Evolutionary conservation across 1,284 basidiomycete genomes (phyloP).

Genomic region (Schizophyllum amplum): DNA sequence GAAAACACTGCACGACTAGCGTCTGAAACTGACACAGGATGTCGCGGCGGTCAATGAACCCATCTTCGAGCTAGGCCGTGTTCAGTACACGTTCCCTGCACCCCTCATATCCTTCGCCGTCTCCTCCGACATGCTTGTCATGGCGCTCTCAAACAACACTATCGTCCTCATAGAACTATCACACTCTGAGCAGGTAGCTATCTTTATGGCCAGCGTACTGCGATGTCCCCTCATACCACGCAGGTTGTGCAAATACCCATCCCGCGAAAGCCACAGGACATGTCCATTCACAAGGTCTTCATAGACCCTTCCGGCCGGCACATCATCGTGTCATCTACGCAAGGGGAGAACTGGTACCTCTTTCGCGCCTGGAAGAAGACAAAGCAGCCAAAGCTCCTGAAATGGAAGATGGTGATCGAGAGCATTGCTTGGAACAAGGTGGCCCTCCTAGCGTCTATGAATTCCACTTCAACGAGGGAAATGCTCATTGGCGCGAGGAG

Average conservation of each 20-base stretch:
- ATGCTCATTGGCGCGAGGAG: slow-evolving; percentile 85
- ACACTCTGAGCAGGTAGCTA: slow-evolving; percentile 43
- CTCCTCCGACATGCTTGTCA: slow-evolving; percentile 79
- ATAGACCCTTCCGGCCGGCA: slow-evolving; percentile 91
- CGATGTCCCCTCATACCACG: background rate
- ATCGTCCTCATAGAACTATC: slow-evolving; percentile 82
- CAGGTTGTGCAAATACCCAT: slow-evolving; percentile 75
- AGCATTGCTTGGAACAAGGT: slow-evolving; percentile 91
- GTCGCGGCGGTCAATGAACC: slow-evolving; percentile 37
- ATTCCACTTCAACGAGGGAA: slow-evolving; percentile 72
- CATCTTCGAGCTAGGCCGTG: slow-evolving; percentile 78
- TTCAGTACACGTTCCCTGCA: slow-evolving; percentile 84
- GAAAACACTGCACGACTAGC: background rate
- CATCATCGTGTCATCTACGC: slow-evolving; percentile 75
- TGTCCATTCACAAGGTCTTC: slow-evolving; percentile 73
- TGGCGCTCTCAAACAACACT: slow-evolving; percentile 72
- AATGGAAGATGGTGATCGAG: slow-evolving; percentile 84
- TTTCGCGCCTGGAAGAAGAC: slow-evolving; percentile 78
- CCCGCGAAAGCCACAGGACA: slow-evolving; percentile 60
- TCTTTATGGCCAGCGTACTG: background rate
- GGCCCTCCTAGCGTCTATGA: slow-evolving; percentile 54
- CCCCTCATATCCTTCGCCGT: slow-evolving; percentile 74
- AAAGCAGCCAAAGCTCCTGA: slow-evolving; percentile 51
- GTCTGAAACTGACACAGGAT: slow-evolving; percentile 18
- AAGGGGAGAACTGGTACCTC: slow-evolving; percentile 94